phyloP scores from a whole-genome alignment of 305 asterid species.

The Fraxinus albicans region DNA sequence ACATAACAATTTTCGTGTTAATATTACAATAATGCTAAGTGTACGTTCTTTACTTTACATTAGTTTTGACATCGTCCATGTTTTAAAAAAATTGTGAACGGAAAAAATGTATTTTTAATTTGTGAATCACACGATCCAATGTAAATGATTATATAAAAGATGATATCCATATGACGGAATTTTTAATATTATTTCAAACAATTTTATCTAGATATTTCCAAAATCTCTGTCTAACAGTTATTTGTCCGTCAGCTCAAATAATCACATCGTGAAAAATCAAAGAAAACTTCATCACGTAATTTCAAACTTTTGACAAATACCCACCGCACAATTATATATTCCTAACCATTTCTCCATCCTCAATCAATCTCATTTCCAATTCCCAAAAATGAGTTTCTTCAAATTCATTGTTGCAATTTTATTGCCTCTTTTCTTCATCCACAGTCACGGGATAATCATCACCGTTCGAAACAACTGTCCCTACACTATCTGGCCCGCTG shows the following conservation, averaged over 20 bases:
- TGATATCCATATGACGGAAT: too few relatives aligned
- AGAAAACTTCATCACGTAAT: not conserved
- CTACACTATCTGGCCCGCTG: constrained; percentile 47
- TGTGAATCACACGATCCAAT: too few relatives aligned
- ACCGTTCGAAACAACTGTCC: constrained; percentile 44
- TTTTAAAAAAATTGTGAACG: too few relatives aligned
- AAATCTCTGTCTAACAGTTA: too few relatives aligned
- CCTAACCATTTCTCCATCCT: not conserved
- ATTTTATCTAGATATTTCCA: too few relatives aligned
- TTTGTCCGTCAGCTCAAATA: not conserved
- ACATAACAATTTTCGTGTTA: not conserved
- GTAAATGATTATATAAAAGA: too few relatives aligned
- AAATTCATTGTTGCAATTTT: not conserved
- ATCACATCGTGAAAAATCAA: not conserved
- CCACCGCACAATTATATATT: not conserved
- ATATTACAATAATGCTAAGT: too few relatives aligned
- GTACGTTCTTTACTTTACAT: too few relatives aligned
- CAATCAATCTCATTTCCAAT: not conserved
- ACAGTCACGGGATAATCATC: constrained; percentile 32
- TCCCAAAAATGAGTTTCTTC: not conserved
- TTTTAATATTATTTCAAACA: too few relatives aligned
- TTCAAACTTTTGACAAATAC: not conserved
- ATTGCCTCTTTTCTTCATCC: constrained; percentile 26
- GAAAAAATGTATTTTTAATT: too few relatives aligned
- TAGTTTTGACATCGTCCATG: too few relatives aligned